These are phyloP conservation scores for Ogataea wickerhamii DNA, from an alignment of 805 yeast species.

Conservation along the genomic window DNA sequence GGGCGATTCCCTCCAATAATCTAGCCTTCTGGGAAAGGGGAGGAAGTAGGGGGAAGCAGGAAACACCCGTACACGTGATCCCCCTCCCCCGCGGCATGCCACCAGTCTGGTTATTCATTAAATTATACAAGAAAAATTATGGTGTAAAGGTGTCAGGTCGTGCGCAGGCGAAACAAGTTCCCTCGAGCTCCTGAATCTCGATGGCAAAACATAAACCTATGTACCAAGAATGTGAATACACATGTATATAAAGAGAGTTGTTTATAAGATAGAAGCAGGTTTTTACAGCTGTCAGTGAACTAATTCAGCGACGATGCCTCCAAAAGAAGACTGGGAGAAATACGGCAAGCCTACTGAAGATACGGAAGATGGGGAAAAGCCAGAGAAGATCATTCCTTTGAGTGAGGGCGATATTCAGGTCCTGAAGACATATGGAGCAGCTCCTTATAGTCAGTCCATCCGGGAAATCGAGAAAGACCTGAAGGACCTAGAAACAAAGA, in stretches of 20 bases:
- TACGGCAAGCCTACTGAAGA: constrained; percentile 83
- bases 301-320: constrained; percentile 78
- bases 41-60: no score
- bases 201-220: no score
- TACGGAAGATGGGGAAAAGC: constrained; percentile 47
- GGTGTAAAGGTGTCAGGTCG: no score
- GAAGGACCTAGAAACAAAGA: constrained; percentile 75
- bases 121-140: no score
- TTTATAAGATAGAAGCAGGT: not conserved
- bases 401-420: constrained; percentile 98
- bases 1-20: no score
- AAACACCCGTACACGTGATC: no score
- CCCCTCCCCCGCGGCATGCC: no score
- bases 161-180: no score
- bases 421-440: constrained; percentile 94
- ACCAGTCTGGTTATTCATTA: no score
- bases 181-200: no score
- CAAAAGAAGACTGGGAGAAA: constrained; percentile 98
- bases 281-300: not conserved
- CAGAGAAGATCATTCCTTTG: constrained; percentile 78
- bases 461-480: constrained; percentile 85
- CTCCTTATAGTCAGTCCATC: constrained; percentile 83
- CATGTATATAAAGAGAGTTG: not conserved
- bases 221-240: no score
- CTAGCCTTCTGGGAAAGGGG: no score